Base-by-base conservation (phyloP, 352 stramenopile species). In the Globisporangium carolinianum region DNA sequence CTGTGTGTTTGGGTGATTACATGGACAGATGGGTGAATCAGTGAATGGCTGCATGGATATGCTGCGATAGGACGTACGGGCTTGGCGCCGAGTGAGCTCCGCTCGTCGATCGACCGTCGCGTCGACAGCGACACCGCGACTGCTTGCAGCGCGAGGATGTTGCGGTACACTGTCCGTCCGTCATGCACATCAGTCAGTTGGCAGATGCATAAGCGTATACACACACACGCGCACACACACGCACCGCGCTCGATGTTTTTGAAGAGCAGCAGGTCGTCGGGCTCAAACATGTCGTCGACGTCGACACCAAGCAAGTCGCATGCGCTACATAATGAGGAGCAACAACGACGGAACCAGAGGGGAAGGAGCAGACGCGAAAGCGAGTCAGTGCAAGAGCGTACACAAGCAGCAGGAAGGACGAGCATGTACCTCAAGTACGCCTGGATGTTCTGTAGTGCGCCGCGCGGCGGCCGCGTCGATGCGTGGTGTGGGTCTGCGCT, bases 71-170 rank as follows among this genome's bases (percentile, higher is more conserved):
- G 18, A 66, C 47, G 36, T 56, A 50, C 52, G 64, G 49, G 72
- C 61, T 64, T 64, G 57, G 56, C 62, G 32, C 60, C 70, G 17
- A 87, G 73, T 0, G 76, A 89, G 55, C 78, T 89, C 24, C 84
- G 79, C 36, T 89, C 80, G 58, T 94, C 80, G 53, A 91, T 89
- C 4, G 85, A 91, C 17, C 85, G 75, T 4, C 83, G 79, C 51
- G 80, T 83, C 2, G 82, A 92, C 36, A 92, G 73, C n/a, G 72
- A 75, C 36, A 92, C 73, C 0, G 80, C 80, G 52, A 88, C 80
- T 3, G 61, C 67, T 45, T 94, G 82, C n/a, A 94, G 57, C 11
- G 83, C 72, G 4, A 92, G 65, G 14, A 94, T 85, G 61, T 89
- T 91, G 51, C 71, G 76, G 47, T 91, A 94, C 8, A 94, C 85